Evolutionary conservation across 306 rosid genomes (phyloP).

Genomic region (Cajanus cajan): DNA sequence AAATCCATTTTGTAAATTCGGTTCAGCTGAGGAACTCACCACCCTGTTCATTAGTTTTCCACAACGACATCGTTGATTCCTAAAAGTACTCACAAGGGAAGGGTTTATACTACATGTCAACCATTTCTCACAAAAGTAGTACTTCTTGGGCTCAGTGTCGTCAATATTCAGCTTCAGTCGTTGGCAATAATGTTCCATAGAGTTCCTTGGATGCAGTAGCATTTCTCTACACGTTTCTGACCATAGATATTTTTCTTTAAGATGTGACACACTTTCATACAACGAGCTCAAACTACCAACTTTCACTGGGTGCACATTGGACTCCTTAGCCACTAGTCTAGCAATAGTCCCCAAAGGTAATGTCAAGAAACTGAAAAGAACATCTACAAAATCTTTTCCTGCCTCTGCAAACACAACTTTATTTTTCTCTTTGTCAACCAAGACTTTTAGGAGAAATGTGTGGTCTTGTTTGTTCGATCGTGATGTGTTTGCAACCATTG

Average conservation of each 20-base stretch:
- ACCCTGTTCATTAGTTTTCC: neutral
- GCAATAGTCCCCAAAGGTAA: constrained; percentile 24
- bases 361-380: constrained; percentile 21
- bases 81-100: neutral
- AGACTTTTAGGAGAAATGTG: constrained; percentile 7
- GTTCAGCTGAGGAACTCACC: neutral
- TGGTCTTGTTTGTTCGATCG: neutral
- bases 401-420: constrained; percentile 31
- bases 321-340: neutral
- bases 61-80: neutral
- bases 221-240: neutral
- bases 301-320: neutral
- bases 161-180: constrained; percentile 11
- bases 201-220: neutral
- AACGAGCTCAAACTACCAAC: constrained; percentile 1
- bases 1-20: neutral
- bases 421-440: neutral
- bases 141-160: neutral
- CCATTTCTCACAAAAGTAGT: neutral
- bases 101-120: neutral
- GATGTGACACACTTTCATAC: neutral
- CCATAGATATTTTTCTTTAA: neutral
- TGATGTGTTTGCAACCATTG: neutral
- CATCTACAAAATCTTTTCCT: constrained; percentile 23
- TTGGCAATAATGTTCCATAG: constrained; percentile 7